Conservation (phyloP, 352 stramenopile genomes). For the Pythium pyrilobum region DNA sequence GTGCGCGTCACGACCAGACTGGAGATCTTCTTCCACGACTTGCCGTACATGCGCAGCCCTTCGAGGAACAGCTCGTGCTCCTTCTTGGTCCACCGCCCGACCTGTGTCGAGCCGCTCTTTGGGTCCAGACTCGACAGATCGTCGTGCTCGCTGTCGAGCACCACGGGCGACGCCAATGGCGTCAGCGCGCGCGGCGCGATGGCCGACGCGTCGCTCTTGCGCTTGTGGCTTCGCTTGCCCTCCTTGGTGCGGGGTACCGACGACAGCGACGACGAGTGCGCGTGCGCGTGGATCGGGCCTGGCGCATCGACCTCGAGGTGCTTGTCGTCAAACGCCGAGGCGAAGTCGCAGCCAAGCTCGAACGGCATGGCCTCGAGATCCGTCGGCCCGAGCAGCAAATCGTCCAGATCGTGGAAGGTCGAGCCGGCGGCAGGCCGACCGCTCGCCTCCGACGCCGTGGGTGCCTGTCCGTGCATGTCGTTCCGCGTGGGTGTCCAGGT, state of each 20-base stretch:
- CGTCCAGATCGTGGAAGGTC: slow-evolving; percentile 27
- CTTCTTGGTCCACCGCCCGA: slow-evolving; percentile 86
- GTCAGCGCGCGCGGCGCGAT: background rate
- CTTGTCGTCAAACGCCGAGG: slow-evolving; percentile 31
- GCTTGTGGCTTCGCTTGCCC: slow-evolving; percentile 20
- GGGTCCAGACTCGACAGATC: slow-evolving; percentile 2
- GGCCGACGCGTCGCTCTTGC: slow-evolving; percentile 16
- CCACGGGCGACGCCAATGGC: background rate
- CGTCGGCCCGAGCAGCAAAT: slow-evolving; percentile 26
- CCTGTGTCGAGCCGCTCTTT: slow-evolving; percentile 23
- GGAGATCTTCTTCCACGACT: slow-evolving; percentile 90
- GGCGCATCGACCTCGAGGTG: slow-evolving; percentile 10
- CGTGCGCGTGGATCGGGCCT: background rate
- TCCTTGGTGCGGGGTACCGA: background rate
- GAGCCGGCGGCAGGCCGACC: background rate
- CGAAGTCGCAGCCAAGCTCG: slow-evolving; percentile 38
- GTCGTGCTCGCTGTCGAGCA: slow-evolving; percentile 2
- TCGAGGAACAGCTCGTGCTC: slow-evolving; percentile 89
- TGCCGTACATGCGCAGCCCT: slow-evolving; percentile 79
- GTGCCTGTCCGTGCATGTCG: background rate
- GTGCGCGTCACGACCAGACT: slow-evolving; percentile 74
- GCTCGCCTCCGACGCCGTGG: background rate
- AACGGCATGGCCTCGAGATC: slow-evolving; percentile 32
- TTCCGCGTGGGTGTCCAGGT: background rate
- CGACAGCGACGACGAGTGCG: no score